Evolutionary conservation across 768 basidiomycete genomes (phyloP).

Genomic region (Suillus ampliporus): DNA sequence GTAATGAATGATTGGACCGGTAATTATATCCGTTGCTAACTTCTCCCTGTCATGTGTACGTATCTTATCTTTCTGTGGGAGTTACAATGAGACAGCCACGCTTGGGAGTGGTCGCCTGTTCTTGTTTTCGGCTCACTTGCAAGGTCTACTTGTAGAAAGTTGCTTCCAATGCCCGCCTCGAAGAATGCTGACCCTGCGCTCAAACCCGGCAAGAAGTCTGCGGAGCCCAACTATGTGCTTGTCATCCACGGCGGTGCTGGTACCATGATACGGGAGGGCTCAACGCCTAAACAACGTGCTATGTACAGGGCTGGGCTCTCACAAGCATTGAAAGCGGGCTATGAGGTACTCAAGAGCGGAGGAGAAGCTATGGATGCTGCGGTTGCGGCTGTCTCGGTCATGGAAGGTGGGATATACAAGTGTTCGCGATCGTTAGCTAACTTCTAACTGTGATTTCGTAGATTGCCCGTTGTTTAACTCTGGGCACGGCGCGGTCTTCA

Average conservation of each 20-base stretch:
- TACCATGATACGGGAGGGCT: conserved; percentile 59
- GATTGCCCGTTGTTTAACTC: conserved; percentile 82
- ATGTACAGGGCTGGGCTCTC: conserved; percentile 61
- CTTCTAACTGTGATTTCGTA: conserved; percentile 29
- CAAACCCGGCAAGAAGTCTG: conserved; percentile 14
- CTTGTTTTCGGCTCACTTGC: neutral
- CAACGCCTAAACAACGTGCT: conserved; percentile 65
- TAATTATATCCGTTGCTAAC: too few relatives aligned
- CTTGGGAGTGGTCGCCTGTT: neutral
- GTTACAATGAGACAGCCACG: too few relatives aligned
- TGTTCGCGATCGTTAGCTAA: neutral
- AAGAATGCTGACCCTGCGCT: neutral
- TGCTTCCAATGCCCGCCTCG: conserved; percentile 3
- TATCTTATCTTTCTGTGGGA: too few relatives aligned
- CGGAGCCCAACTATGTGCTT: conserved; percentile 44
- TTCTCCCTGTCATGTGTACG: too few relatives aligned
- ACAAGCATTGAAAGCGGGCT: conserved; percentile 63
- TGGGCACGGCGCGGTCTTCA: conserved; percentile 85
- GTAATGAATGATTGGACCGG: too few relatives aligned
- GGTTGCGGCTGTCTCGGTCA: conserved; percentile 69
- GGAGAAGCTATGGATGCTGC: conserved; percentile 87
- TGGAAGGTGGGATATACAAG: conserved; percentile 63
- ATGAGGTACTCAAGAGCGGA: conserved; percentile 63
- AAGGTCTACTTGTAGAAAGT: neutral
- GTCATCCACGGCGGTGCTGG: conserved; percentile 86